phyloP scores from a whole-genome alignment of 2,329 filamentous ascomycete species.

The Nemania bipapillata region DNA sequence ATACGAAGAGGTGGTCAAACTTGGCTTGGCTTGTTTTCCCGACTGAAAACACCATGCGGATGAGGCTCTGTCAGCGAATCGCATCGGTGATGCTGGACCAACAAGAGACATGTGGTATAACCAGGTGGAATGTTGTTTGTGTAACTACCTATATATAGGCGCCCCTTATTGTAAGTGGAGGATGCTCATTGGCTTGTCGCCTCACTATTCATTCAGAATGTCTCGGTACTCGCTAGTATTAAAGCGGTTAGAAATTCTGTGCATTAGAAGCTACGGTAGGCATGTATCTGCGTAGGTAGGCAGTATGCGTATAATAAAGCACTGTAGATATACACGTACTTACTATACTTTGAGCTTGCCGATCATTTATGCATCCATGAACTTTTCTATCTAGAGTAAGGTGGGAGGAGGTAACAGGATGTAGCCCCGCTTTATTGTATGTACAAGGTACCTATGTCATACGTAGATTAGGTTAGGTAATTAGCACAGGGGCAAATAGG shows the following conservation, averaged over 20 bases:
- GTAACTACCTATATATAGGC: background rate
- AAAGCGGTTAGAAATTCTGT: background rate
- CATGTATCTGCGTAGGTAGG: too few relatives aligned
- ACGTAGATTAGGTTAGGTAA: too few relatives aligned
- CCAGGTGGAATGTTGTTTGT: background rate
- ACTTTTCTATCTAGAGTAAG: background rate
- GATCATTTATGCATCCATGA: background rate
- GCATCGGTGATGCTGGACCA: background rate
- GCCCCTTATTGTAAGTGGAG: background rate
- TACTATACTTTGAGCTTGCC: background rate
- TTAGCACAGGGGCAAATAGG: too few relatives aligned
- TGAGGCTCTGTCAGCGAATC: slow-evolving; percentile 39
- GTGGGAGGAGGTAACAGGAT: too few relatives aligned
- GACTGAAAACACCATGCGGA: background rate
- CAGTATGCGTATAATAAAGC: too few relatives aligned
- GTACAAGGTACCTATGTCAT: too few relatives aligned
- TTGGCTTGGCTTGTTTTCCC: background rate
- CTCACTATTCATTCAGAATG: background rate
- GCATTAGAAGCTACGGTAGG: too few relatives aligned
- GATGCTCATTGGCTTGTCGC: background rate
- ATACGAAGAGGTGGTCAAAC: background rate
- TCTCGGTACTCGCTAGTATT: background rate
- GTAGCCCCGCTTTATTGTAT: too few relatives aligned
- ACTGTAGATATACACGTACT: background rate
- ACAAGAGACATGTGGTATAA: background rate